A percentile compares a stretch with the other conserved stretches of the same genome.
Conservation (phyloP, 2,329 filamentous ascomycete genomes). For the Talaromyces sp. region DNA sequence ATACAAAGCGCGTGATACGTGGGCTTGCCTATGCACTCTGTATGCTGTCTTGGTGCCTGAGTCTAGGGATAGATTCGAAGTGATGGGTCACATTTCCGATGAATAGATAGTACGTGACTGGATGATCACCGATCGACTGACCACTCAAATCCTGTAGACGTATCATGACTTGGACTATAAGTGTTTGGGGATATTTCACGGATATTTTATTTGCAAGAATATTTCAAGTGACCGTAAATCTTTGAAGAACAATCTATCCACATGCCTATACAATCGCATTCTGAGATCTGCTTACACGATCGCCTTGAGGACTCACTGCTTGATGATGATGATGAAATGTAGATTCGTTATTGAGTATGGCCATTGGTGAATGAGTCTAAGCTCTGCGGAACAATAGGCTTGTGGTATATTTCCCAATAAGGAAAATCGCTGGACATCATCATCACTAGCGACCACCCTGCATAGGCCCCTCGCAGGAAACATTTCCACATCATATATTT, state of each 20-base stretch:
- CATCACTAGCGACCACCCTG: conserved; percentile 7
- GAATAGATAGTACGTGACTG: neutral
- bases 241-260: neutral
- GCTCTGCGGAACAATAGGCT: neutral
- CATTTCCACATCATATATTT: neutral
- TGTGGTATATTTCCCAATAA: neutral
- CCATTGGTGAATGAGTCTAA: neutral
- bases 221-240: no score
- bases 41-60: neutral
- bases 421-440: neutral
- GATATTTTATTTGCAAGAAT: neutral
- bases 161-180: neutral
- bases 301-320: neutral
- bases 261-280: neutral
- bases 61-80: conserved; percentile 1
- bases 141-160: neutral
- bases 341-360: neutral
- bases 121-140: neutral
- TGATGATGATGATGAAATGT: neutral
- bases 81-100: conserved; percentile 3
- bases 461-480: conserved; percentile 16
- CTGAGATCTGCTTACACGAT: neutral
- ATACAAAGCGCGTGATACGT: neutral
- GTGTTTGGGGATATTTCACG: neutral
- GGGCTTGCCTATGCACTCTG: neutral